phyloP scores from a whole-genome alignment of 768 basidiomycete species.

The Lepiota subincarnata region DNA sequence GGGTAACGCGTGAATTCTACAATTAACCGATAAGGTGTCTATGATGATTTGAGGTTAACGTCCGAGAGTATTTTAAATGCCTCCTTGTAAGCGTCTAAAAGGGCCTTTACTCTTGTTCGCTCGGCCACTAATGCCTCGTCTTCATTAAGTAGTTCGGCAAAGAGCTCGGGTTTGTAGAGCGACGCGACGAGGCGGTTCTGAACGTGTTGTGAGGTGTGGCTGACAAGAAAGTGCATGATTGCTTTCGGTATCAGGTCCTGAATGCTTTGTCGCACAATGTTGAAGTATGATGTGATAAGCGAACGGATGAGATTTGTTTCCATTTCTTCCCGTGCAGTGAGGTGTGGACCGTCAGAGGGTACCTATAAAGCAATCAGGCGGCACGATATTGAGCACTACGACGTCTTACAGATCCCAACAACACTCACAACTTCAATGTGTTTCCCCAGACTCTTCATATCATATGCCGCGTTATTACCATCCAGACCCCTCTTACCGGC shows the following conservation, averaged over 20 bases:
- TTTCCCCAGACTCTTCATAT: slow-evolving; percentile 98
- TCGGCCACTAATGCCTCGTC: slow-evolving; percentile 95
- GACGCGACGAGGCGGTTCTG: slow-evolving; percentile 95
- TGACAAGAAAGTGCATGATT: slow-evolving; percentile 97
- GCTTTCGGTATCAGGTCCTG: slow-evolving; percentile 97
- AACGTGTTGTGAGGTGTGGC: slow-evolving; percentile 92
- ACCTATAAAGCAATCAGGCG: slow-evolving; percentile 32
- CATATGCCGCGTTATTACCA: slow-evolving; percentile 81
- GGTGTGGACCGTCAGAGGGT: slow-evolving; percentile 54
- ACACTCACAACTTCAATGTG: slow-evolving; percentile 93
- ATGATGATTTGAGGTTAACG: slow-evolving; percentile 68
- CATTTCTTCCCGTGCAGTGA: slow-evolving; percentile 90
- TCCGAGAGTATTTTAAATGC: slow-evolving; percentile 87
- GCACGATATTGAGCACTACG: slow-evolving; percentile 3
- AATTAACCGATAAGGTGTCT: slow-evolving; percentile 14
- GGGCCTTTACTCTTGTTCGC: slow-evolving; percentile 86
- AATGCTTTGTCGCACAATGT: slow-evolving; percentile 93
- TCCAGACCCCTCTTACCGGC: slow-evolving; percentile 65
- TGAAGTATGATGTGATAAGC: slow-evolving; percentile 93
- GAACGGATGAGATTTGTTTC: slow-evolving; percentile 93
- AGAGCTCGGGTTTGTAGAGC: slow-evolving; percentile 92
- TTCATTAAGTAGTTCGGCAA: slow-evolving; percentile 87
- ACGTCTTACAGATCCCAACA: slow-evolving; percentile 3
- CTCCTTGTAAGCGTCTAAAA: slow-evolving; percentile 95
- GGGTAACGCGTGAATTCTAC: slow-evolving; percentile 6